Percentiles rank a stretch among this genome's conserved stretches.
Conservation (phyloP, 208 protist genomes). For the Porcisia deanei region DNA sequence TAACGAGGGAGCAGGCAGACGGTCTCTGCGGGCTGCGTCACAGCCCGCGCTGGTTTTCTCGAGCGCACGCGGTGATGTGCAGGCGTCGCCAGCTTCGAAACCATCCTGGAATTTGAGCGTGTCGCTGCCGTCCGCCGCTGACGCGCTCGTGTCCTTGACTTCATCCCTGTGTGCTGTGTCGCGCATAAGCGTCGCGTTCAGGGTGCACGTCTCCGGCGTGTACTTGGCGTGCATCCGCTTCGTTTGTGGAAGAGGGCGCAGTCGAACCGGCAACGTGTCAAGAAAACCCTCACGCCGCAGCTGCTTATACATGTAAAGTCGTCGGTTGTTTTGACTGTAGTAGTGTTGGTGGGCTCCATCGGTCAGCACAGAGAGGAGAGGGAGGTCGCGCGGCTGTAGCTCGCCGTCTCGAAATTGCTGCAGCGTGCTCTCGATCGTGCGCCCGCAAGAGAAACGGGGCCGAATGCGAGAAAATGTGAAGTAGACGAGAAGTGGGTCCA, state of each 20-base stretch:
- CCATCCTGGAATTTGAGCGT: not conserved
- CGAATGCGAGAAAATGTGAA: conserved; percentile 91
- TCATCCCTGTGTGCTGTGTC: conserved; percentile 22
- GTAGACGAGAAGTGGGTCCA: conserved; percentile 70
- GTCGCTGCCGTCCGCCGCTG: conserved; percentile 3
- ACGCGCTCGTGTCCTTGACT: not conserved
- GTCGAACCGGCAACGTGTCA: conserved; percentile 55
- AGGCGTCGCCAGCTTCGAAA: not conserved
- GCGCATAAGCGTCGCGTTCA: conserved; percentile 74
- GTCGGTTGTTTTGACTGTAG: conserved; percentile 88
- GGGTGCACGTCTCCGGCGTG: conserved; percentile 67
- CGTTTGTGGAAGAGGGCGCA: conserved; percentile 64
- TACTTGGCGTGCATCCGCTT: conserved; percentile 80
- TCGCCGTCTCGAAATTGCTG: conserved; percentile 56
- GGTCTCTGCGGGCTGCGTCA: not conserved
- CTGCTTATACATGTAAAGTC: conserved; percentile 87
- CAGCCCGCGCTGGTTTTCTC: not conserved
- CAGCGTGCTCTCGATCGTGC: conserved; percentile 74
- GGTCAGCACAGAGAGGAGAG: conserved; percentile 69
- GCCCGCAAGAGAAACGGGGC: conserved; percentile 81
- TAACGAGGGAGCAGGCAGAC: not conserved
- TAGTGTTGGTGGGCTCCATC: conserved; percentile 57
- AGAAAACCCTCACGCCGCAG: conserved; percentile 48
- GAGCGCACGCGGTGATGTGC: not conserved
- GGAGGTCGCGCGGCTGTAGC: conserved; percentile 59